A percentile compares a stretch with the other conserved stretches of the same genome.
Evolutionary conservation across 192 early-diverging fungal genomes (phyloP).

Genomic region (Podila horticola): DNA sequence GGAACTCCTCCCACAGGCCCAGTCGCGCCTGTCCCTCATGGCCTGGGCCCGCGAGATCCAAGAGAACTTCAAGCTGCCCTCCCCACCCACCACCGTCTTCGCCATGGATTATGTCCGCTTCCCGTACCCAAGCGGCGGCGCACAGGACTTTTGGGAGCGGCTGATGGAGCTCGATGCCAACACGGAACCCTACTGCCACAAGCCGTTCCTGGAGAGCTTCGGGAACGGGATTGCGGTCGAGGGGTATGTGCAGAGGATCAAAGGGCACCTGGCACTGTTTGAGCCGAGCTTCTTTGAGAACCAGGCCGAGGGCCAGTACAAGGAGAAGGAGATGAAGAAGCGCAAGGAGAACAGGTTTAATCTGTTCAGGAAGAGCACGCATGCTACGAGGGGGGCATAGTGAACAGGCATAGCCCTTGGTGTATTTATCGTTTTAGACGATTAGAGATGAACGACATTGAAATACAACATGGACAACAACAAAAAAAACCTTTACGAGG

Average conservation of each 20-base stretch:
- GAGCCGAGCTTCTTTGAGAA: conserved; percentile 47
- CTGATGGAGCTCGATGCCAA: conserved; percentile 50
- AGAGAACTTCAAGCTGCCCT: conserved; percentile 26
- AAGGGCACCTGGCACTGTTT: conserved; percentile 36
- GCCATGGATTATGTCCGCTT: conserved; percentile 45
- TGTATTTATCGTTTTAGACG: neutral
- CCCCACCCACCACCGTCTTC: conserved; percentile 21
- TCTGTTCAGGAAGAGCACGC: conserved; percentile 27
- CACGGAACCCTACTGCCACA: conserved; percentile 48
- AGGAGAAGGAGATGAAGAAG: conserved; percentile 28
- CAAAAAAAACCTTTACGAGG: too few relatives aligned
- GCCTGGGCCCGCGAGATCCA: conserved; percentile 47
- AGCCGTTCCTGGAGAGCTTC: conserved; percentile 47
- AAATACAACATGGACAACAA: too few relatives aligned
- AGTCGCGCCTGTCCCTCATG: conserved; percentile 33
- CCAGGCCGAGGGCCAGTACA: conserved; percentile 41
- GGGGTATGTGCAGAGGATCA: conserved; percentile 41
- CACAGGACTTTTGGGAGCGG: conserved; percentile 49
- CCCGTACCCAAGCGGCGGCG: conserved; percentile 37
- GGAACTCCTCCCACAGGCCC: conserved; percentile 24
- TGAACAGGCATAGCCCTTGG: neutral
- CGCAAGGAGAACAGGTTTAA: conserved; percentile 27
- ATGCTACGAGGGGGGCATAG: conserved; percentile 5
- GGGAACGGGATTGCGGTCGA: conserved; percentile 47
- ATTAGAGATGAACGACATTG: neutral